These are phyloP conservation scores for Yueomyces sinensis DNA, from an alignment of 805 yeast species.

Conservation along the genomic window DNA sequence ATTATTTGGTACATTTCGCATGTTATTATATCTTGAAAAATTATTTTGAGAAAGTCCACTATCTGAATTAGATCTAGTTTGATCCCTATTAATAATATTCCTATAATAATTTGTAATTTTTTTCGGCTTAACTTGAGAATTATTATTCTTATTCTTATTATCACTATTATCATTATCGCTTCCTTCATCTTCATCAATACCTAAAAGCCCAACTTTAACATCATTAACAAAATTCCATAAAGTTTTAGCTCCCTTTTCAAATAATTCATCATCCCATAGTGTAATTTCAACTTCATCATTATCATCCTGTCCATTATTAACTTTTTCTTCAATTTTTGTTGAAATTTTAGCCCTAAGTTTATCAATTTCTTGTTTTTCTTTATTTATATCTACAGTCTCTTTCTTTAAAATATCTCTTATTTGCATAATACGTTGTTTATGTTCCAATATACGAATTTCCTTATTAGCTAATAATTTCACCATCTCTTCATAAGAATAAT, in stretches of 20 bases:
- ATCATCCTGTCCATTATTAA: not conserved
- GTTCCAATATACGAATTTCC: not conserved
- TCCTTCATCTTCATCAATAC: conserved; percentile 21
- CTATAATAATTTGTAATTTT: not conserved
- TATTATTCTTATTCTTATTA: not conserved
- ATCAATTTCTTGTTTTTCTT: not conserved
- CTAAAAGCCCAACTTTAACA: conserved; percentile 30
- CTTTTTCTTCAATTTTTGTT: not conserved
- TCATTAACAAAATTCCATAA: conserved; percentile 42
- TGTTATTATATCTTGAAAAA: too few relatives aligned
- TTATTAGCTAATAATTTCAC: not conserved
- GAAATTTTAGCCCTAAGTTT: not conserved
- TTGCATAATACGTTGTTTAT: not conserved
- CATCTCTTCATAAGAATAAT: not conserved
- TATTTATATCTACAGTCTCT: not conserved
- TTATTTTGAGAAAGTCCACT: too few relatives aligned
- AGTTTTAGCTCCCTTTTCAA: conserved; percentile 21
- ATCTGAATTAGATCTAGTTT: too few relatives aligned
- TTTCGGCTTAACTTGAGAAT: not conserved
- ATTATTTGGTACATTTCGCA: too few relatives aligned
- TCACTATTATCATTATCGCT: conserved; percentile 1
- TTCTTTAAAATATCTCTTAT: not conserved
- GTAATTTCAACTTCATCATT: not conserved
- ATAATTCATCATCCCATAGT: not conserved
- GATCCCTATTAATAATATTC: too few relatives aligned